phyloP scores from a whole-genome alignment of 164 flowering plant genomes.

The Platanus orientalis region DNA sequence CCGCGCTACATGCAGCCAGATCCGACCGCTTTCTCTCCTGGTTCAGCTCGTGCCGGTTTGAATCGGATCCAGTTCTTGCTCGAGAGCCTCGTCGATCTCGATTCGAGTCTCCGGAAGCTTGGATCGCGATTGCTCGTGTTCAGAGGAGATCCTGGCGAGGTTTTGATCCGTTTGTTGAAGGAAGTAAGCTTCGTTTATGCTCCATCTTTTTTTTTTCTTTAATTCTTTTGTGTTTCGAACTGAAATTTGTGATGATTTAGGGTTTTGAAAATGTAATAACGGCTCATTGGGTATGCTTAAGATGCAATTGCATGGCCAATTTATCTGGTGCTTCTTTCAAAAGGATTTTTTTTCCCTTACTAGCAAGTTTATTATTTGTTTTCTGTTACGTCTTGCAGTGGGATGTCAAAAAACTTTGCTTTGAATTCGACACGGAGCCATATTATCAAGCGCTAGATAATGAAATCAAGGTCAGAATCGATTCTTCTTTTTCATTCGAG shows the following conservation, averaged over 20 bases:
- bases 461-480: constrained; percentile 53
- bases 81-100: constrained; percentile 79
- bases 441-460: constrained; percentile 68
- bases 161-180: constrained; percentile 51
- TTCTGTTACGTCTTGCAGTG: constrained; percentile 49
- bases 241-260: not conserved
- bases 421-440: constrained; percentile 87
- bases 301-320: not conserved
- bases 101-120: constrained; percentile 52
- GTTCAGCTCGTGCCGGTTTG: constrained; percentile 65
- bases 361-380: not conserved
- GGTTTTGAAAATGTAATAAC: not conserved
- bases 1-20: constrained; percentile 82
- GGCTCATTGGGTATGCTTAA: not conserved
- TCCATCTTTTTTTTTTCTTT: not conserved
- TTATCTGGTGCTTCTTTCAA: not conserved
- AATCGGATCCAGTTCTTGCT: constrained; percentile 82
- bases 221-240: not conserved
- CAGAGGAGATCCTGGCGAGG: constrained; percentile 70
- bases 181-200: constrained; percentile 35
- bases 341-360: not conserved
- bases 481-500: not conserved
- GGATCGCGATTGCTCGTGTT: constrained; percentile 75
- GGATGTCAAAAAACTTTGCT: constrained; percentile 75
- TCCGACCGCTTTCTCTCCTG: constrained; percentile 58